phyloP scores from a whole-genome alignment of 257 asterid species.

The Nyctanthes arbortristis region DNA sequence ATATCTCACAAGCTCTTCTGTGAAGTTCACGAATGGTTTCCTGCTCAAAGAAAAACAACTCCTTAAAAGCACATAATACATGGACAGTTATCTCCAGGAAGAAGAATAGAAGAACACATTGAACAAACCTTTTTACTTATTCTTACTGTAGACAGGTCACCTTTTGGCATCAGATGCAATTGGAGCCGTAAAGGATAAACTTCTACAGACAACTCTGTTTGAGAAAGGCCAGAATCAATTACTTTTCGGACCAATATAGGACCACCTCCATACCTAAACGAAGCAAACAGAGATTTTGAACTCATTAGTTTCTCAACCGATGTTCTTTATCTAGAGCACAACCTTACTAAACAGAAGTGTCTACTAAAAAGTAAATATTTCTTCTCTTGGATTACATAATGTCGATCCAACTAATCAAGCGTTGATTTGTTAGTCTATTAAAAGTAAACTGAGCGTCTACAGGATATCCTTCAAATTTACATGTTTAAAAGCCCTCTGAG shows the following conservation, averaged over 20 bases:
- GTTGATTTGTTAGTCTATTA: slow-evolving; percentile 8
- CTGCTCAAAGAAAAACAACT: slow-evolving; percentile 43
- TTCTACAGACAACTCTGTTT: slow-evolving; percentile 94
- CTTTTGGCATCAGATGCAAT: slow-evolving; percentile 93
- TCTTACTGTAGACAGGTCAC: slow-evolving; percentile 70
- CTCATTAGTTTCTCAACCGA: slow-evolving; percentile 8
- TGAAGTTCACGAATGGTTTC: slow-evolving; percentile 92
- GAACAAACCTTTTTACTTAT: slow-evolving; percentile 89
- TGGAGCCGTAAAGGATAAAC: slow-evolving; percentile 95
- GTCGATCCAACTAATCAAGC: slow-evolving; percentile 4
- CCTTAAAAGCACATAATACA: slow-evolving; percentile 15
- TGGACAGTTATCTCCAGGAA: neutral
- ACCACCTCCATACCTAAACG: slow-evolving; percentile 94
- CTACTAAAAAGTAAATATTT: slow-evolving; percentile 7
- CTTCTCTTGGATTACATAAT: slow-evolving; percentile 11
- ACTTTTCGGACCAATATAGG: slow-evolving; percentile 89
- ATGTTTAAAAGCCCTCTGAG: neutral
- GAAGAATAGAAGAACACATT: slow-evolving; percentile 22
- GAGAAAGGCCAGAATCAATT: slow-evolving; percentile 85
- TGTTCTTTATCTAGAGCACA: slow-evolving; percentile 8
- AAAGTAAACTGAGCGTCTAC: slow-evolving; percentile 1
- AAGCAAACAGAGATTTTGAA: slow-evolving; percentile 36
- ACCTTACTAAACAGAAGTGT: slow-evolving; percentile 4
- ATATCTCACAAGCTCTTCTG: slow-evolving; percentile 80
- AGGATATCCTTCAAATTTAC: neutral